These are phyloP conservation scores for Cicer judaicum DNA, from an alignment of 306 rosid genomes.

Conservation along the genomic window DNA sequence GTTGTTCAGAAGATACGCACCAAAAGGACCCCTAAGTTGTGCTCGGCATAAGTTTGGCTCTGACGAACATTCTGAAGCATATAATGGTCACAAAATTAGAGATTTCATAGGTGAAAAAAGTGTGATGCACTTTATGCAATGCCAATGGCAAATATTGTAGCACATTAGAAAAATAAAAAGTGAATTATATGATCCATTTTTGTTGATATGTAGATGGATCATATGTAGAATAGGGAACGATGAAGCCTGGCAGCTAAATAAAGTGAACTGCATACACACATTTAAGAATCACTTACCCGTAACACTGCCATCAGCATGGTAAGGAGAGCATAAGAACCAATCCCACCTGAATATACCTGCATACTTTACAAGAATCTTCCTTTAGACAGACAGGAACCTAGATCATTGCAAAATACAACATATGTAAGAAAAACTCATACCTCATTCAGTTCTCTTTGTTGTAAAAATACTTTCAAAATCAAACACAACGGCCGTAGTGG, in stretches of 20 bases:
- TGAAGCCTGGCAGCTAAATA: conserved; percentile 5
- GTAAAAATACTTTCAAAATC: conserved; percentile 90
- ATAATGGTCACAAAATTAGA: conserved; percentile 38
- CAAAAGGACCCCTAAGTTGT: conserved; percentile 85
- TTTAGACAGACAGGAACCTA: conserved; percentile 41
- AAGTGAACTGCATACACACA: conserved; percentile 24
- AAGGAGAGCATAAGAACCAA: conserved; percentile 95
- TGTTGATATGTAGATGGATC: conserved; percentile 11
- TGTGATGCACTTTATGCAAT: conserved; percentile 7
- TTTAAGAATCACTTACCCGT: conserved; percentile 65
- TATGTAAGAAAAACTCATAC: conserved; percentile 48
- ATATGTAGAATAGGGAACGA: conserved; percentile 12
- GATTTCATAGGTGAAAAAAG: conserved; percentile 22
- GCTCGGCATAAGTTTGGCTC: conserved; percentile 59
- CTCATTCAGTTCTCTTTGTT: conserved; percentile 97
- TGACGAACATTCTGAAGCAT: conserved; percentile 63
- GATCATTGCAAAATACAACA: conserved; percentile 18
- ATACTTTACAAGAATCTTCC: conserved; percentile 48
- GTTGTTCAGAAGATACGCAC: conserved; percentile 56
- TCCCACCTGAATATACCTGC: conserved; percentile 97
- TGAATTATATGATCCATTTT: not conserved
- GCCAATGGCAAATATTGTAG: not conserved
- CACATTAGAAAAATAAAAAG: conserved; percentile 4
- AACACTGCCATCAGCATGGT: conserved; percentile 91
- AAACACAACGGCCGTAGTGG: conserved; percentile 82